Evolutionary conservation across 2,329 filamentous ascomycete species (phyloP).

Genomic region (Apiospora sp.): DNA sequence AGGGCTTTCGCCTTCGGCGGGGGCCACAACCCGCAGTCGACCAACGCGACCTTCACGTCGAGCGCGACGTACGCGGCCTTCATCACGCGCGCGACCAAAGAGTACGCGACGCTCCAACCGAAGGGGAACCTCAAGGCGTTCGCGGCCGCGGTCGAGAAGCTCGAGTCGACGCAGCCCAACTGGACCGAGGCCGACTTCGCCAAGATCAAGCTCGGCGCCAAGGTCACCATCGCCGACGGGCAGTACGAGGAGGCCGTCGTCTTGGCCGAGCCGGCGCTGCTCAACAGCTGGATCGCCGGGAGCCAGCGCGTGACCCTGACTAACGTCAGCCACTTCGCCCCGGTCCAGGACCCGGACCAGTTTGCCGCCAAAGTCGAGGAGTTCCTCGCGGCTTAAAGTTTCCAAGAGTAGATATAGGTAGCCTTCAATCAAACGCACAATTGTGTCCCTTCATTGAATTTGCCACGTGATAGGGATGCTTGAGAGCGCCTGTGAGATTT

Average conservation of each 20-base stretch:
- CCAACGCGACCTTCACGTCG: constrained; percentile 45
- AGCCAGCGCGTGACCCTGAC: constrained; percentile 46
- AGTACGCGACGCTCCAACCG: constrained; percentile 48
- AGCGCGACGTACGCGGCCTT: constrained; percentile 46
- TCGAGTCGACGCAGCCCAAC: constrained; percentile 47
- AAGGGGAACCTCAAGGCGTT: constrained; percentile 47
- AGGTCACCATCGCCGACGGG: constrained; percentile 41
- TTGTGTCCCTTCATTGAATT: not conserved
- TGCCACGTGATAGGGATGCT: no score
- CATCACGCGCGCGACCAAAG: constrained; percentile 44
- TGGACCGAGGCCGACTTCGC: constrained; percentile 40
- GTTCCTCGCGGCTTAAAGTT: constrained; percentile 36
- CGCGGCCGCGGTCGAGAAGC: constrained; percentile 44
- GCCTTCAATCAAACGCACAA: not conserved
- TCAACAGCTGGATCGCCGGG: constrained; percentile 47
- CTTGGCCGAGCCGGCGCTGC: constrained; percentile 43
- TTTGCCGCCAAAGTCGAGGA: constrained; percentile 43
- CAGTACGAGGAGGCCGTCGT: constrained; percentile 51
- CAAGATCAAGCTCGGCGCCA: constrained; percentile 38
- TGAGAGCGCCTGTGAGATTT: no score
- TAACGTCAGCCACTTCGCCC: constrained; percentile 53
- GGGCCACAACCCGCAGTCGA: constrained; percentile 41
- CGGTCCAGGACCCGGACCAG: constrained; percentile 48
- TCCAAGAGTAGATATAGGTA: not conserved
- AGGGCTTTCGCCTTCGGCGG: constrained; percentile 51